phyloP scores from a whole-genome alignment of 164 flowering plant genomes.

The Vitis rupestris region DNA sequence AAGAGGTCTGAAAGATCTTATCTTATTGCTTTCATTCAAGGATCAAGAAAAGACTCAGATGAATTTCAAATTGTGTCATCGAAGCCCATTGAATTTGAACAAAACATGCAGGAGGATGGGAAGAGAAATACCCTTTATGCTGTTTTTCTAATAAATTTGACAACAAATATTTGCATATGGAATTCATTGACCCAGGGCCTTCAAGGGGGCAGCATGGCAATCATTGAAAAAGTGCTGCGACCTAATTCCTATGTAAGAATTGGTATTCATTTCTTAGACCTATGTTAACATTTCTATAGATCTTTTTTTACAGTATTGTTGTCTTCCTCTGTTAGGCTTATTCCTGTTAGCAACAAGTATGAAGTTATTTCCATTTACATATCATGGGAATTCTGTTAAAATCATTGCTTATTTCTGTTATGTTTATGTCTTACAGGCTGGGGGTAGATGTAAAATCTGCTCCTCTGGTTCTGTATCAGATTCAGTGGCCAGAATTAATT shows the following conservation, averaged over 20 bases:
- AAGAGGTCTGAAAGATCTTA: too few relatives aligned
- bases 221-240: conserved; percentile 6
- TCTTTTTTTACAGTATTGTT: not conserved
- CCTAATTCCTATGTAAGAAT: conserved; percentile 11
- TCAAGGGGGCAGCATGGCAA: not conserved
- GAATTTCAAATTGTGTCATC: too few relatives aligned
- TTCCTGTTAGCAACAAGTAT: too few relatives aligned
- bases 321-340: too few relatives aligned
- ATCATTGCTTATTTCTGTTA: not conserved
- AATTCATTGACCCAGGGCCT: conserved; percentile 1
- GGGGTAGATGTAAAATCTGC: not conserved
- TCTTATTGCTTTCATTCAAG: too few relatives aligned
- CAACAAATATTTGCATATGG: conserved; percentile 17
- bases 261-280: not conserved
- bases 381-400: too few relatives aligned
- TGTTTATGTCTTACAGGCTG: conserved; percentile 1
- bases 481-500: not conserved
- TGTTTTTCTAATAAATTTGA: conserved; percentile 17
- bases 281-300: not conserved
- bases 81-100: too few relatives aligned
- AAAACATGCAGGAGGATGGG: too few relatives aligned
- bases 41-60: too few relatives aligned
- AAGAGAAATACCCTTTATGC: conserved; percentile 3
- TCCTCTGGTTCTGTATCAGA: not conserved
- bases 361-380: too few relatives aligned